These are phyloP conservation scores for Diversispora eburnea DNA, from an alignment of 192 early-diverging fungal species.

Conservation along the genomic window DNA sequence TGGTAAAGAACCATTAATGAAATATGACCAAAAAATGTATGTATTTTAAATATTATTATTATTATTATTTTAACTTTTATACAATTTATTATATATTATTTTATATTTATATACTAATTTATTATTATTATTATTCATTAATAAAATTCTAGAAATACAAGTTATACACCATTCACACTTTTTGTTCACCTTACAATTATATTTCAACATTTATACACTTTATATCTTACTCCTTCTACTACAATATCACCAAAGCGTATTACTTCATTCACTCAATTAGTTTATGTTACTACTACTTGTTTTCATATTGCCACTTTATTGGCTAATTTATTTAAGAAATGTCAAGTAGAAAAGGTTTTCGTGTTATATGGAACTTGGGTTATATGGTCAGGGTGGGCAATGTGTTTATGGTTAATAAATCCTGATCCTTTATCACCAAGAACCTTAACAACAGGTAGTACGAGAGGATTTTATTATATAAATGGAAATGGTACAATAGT, in stretches of 20 bases:
- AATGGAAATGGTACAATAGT: background rate
- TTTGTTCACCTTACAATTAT: constrained; percentile 37
- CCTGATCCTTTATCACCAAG: constrained; percentile 13
- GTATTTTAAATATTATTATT: background rate
- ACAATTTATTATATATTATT: background rate
- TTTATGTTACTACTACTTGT: constrained; percentile 39
- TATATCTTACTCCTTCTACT: constrained; percentile 33
- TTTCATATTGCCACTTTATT: constrained; percentile 48
- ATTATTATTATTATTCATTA: background rate
- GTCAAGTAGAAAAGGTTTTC: constrained; percentile 43
- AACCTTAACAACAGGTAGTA: background rate
- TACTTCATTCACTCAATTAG: constrained; percentile 45
- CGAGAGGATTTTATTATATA: background rate
- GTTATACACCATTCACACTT: constrained; percentile 42
- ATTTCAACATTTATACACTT: constrained; percentile 36
- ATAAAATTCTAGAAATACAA: constrained; percentile 31
- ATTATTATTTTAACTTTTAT: too few species aligned
- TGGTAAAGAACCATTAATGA: background rate
- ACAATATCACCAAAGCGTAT: background rate
- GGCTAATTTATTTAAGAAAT: constrained; percentile 41
- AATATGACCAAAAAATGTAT: constrained; percentile 2
- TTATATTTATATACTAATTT: background rate
- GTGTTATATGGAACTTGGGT: constrained; percentile 60
- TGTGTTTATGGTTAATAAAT: constrained; percentile 41
- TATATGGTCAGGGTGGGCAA: constrained; percentile 52